A percentile compares a stretch with the other conserved stretches of the same genome.
Conservation (phyloP, 1,139 yeast genomes). For the Geotrichum bryndzae region DNA sequence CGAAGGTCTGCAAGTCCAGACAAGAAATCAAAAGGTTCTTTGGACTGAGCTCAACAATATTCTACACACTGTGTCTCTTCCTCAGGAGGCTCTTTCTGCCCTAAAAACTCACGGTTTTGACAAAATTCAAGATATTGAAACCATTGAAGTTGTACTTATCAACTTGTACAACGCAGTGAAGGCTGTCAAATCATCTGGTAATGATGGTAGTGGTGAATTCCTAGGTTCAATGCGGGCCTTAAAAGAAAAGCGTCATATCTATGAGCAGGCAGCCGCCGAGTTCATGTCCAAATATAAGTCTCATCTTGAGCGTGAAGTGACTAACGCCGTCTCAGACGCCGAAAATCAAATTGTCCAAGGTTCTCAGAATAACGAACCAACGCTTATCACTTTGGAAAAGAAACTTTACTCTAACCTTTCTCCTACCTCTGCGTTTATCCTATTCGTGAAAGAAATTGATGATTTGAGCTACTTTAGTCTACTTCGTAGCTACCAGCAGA, state of each 20-base stretch:
- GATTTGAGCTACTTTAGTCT: conserved; percentile 39
- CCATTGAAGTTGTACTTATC: conserved; percentile 54
- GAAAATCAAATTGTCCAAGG: conserved; percentile 16
- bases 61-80: conserved; percentile 61
- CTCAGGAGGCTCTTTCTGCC: conserved; percentile 47
- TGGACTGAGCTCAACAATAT: conserved; percentile 66
- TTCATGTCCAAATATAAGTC: conserved; percentile 48
- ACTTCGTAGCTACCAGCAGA: conserved; percentile 31
- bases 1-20: conserved; percentile 76
- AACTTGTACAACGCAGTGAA: conserved; percentile 56
- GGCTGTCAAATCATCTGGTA: conserved; percentile 29
- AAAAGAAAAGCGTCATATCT: conserved; percentile 57
- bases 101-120: conserved; percentile 49
- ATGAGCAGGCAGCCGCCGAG: conserved; percentile 50
- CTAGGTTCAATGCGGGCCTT: conserved; percentile 69
- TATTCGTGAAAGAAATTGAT: conserved; percentile 58
- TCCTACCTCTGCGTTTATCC: conserved; percentile 56
- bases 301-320: conserved; percentile 45
- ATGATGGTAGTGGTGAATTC: conserved; percentile 39
- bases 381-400: conserved; percentile 21
- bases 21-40: conserved; percentile 70
- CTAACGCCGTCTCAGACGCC: conserved; percentile 25
- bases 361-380: conserved; percentile 20
- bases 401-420: conserved; percentile 32
- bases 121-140: conserved; percentile 41